These are phyloP conservation scores for Ammopiptanthus mongolicus DNA, from an alignment of 306 rosid genomes.

Conservation along the genomic window DNA sequence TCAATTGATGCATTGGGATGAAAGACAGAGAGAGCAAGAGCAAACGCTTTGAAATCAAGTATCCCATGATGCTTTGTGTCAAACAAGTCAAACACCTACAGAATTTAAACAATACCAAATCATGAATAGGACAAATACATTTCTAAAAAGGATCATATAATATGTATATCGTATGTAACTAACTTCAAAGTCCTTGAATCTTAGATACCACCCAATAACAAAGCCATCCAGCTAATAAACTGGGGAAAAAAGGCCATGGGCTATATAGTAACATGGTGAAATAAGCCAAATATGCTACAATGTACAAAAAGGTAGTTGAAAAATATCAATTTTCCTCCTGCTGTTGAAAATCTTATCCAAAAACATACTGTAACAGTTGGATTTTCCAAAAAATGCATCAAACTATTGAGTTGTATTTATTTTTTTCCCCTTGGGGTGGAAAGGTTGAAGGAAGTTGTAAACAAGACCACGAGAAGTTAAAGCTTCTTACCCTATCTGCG, in stretches of 20 bases:
- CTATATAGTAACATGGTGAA: not conserved
- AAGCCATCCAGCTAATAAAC: not conserved
- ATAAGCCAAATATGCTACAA: not conserved
- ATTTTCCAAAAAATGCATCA: not conserved
- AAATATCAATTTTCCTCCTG: not conserved
- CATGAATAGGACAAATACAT: not conserved
- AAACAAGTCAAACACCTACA: conserved; percentile 80
- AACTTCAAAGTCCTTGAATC: not conserved
- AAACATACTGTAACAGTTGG: not conserved
- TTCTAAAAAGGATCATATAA: not conserved
- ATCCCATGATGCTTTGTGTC: conserved; percentile 57
- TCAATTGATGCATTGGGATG: conserved; percentile 75
- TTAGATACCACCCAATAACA: not conserved
- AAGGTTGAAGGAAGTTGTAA: not conserved
- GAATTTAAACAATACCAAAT: conserved; percentile 26
- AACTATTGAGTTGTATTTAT: not conserved
- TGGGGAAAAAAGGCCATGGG: not conserved
- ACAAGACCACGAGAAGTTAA: not conserved
- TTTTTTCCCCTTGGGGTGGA: not conserved
- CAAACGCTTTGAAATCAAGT: conserved; percentile 78
- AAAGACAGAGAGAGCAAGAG: conserved; percentile 75
- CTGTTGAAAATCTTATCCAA: not conserved
- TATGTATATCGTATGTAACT: not conserved
- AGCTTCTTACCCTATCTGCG: conserved; percentile 67
- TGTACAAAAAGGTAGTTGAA: not conserved